phyloP scores from a whole-genome alignment of 768 basidiomycete genomes.

The Boletellus ananas region DNA sequence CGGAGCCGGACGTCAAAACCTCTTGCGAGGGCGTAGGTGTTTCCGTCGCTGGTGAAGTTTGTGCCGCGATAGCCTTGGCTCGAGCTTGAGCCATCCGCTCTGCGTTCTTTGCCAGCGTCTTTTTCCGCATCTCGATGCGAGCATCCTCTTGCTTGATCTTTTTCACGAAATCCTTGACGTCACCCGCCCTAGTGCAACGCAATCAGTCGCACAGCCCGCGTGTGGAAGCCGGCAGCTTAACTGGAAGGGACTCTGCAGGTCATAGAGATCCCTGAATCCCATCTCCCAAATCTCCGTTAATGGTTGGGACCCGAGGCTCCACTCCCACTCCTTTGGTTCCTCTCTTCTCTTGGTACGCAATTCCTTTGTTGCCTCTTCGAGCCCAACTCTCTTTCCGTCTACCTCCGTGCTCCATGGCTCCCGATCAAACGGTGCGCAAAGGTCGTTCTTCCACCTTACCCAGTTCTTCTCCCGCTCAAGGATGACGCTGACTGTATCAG shows the following conservation, averaged over 20 bases:
- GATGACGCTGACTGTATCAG: constrained; percentile 67
- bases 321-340: constrained; percentile 58
- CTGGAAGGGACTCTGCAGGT: constrained; percentile 67
- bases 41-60: constrained; percentile 21
- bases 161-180: constrained; percentile 70
- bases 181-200: constrained; percentile 50
- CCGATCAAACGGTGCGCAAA: constrained; percentile 77
- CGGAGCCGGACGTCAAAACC: constrained; percentile 3
- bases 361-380: constrained; percentile 60
- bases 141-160: constrained; percentile 66
- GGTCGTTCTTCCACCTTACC: constrained; percentile 85
- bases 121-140: constrained; percentile 51
- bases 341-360: constrained; percentile 52
- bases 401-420: constrained; percentile 55
- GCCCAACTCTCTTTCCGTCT: constrained; percentile 46
- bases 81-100: constrained; percentile 37
- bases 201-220: constrained; percentile 1
- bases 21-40: constrained; percentile 16
- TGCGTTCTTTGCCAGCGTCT: constrained; percentile 35
- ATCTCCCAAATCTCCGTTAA: constrained; percentile 82
- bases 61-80: constrained; percentile 39
- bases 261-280: constrained; percentile 63
- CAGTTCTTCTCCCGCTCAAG: constrained; percentile 85
- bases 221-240: constrained; percentile 33
- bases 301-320: constrained; percentile 62